Percentiles rank a stretch among this genome's conserved stretches.
These are phyloP conservation scores for Paramecium pentaurelia DNA, from an alignment of 73 alveolate genomes.

Conservation along the genomic window DNA sequence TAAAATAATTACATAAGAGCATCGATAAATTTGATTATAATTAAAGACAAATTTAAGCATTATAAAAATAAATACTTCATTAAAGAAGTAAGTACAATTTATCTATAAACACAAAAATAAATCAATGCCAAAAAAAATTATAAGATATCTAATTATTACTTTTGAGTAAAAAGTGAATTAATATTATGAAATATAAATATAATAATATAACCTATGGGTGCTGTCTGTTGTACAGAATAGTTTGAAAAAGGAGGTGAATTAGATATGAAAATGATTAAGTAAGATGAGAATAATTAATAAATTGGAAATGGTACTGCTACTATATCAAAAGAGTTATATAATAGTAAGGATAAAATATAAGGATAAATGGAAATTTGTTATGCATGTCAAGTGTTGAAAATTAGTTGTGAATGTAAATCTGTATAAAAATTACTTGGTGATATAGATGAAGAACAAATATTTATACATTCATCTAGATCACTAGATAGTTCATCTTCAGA, in stretches of 20 bases:
- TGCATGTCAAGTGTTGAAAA: neutral
- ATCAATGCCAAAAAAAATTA: neutral
- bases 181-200: neutral
- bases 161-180: neutral
- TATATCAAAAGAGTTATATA: neutral
- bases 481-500: neutral
- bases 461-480: neutral
- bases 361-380: neutral
- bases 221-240: neutral
- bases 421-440: neutral
- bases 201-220: conserved; percentile 25
- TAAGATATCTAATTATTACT: neutral
- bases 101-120: neutral
- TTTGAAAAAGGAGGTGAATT: neutral
- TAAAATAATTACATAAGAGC: neutral
- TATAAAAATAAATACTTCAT: neutral
- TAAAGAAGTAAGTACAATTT: neutral
- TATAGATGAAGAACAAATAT: neutral
- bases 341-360: neutral
- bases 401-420: neutral
- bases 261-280: neutral
- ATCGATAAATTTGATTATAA: neutral
- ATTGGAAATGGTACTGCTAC: neutral
- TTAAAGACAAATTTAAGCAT: conserved; percentile 10
- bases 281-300: neutral